A percentile compares a stretch with the other conserved stretches of the same genome.
These are phyloP conservation scores for Aspergillus affinis DNA, from an alignment of 495 filamentous ascomycete species.

Conservation along the genomic window DNA sequence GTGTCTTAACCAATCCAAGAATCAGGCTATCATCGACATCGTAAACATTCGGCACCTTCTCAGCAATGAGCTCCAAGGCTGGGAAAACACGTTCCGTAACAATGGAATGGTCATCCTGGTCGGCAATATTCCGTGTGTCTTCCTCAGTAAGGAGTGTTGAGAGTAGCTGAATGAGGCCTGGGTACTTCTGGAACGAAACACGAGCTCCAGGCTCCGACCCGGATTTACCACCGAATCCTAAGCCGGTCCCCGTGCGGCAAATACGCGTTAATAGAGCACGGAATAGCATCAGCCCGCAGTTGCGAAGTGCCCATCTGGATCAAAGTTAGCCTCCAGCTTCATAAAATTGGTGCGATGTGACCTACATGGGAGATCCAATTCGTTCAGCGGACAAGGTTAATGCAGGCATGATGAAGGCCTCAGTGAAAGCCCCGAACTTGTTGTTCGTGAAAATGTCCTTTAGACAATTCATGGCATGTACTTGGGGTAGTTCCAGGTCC, in stretches of 20 bases:
- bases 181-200: constrained; percentile 62
- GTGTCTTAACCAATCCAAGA: constrained; percentile 34
- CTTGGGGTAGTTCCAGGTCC: constrained; percentile 74
- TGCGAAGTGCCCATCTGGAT: constrained; percentile 83
- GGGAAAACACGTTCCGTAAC: constrained; percentile 77
- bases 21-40: constrained; percentile 35
- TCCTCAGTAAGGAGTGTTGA: constrained; percentile 59
- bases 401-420: constrained; percentile 66
- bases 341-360: not conserved
- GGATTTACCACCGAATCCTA: constrained; percentile 43
- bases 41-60: constrained; percentile 40
- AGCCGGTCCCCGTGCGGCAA: constrained; percentile 34
- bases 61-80: constrained; percentile 75
- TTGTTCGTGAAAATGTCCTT: constrained; percentile 84
- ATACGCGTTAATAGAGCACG: constrained; percentile 77
- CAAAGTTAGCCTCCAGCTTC: constrained; percentile 15
- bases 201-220: constrained; percentile 43
- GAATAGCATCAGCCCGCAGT: constrained; percentile 87
- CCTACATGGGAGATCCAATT: constrained; percentile 62
- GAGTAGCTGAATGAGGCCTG: constrained; percentile 65
- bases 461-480: constrained; percentile 89
- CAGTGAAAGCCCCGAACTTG: constrained; percentile 60
- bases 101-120: constrained; percentile 43
- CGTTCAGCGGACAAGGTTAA: constrained; percentile 72
- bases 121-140: constrained; percentile 31